These are phyloP conservation scores for Zygoascus sp. DNA, from an alignment of 1,139 yeast genomes.

Conservation along the genomic window DNA sequence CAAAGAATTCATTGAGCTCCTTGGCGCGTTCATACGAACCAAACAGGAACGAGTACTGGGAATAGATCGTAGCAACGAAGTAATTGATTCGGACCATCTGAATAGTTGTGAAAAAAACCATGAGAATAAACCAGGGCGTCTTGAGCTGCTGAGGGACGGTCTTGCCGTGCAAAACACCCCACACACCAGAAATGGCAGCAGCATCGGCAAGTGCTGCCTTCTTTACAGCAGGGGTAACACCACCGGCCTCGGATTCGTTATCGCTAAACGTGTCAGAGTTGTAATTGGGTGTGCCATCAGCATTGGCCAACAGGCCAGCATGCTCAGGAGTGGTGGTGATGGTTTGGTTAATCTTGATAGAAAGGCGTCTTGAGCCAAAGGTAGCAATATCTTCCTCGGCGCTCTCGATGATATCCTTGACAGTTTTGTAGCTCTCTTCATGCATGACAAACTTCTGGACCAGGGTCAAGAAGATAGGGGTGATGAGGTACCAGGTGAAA, in stretches of 20 bases:
- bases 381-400: slow-evolving; percentile 60
- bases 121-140: slow-evolving; percentile 73
- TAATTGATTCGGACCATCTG: slow-evolving; percentile 90
- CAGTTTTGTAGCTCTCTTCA: slow-evolving; percentile 54
- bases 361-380: slow-evolving; percentile 32
- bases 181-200: slow-evolving; percentile 55
- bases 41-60: slow-evolving; percentile 71
- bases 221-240: slow-evolving; percentile 6
- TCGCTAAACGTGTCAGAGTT: slow-evolving; percentile 6
- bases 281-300: slow-evolving; percentile 9
- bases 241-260: slow-evolving; percentile 10
- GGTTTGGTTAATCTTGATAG: slow-evolving; percentile 1
- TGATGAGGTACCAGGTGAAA: slow-evolving; percentile 60
- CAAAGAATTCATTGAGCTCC: slow-evolving; percentile 67
- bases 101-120: slow-evolving; percentile 73
- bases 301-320: slow-evolving; percentile 16
- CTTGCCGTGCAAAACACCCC: slow-evolving; percentile 76
- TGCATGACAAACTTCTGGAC: slow-evolving; percentile 84
- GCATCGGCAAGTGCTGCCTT: slow-evolving; percentile 37
- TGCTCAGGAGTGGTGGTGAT: slow-evolving; percentile 51
- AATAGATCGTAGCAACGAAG: slow-evolving; percentile 79
- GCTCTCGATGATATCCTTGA: slow-evolving; percentile 15
- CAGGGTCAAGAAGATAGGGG: slow-evolving; percentile 66
- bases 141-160: slow-evolving; percentile 58
- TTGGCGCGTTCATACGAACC: slow-evolving; percentile 52